Evolutionary conservation across 768 basidiomycete species (phyloP).

Genomic region (Hebeloma cylindrosporum): DNA sequence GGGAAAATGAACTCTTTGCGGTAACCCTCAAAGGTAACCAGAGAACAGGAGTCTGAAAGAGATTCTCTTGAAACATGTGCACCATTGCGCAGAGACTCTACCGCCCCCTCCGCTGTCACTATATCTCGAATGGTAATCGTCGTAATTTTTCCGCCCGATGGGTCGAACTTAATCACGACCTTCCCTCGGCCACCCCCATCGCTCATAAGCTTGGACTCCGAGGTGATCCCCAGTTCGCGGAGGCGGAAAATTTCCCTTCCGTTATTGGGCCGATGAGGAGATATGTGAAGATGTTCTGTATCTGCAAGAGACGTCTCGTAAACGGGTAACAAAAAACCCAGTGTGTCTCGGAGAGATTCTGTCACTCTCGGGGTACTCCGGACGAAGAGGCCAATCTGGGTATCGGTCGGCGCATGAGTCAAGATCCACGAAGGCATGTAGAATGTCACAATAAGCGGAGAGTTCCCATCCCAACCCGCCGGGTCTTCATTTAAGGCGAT

Average conservation of each 20-base stretch:
- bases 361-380: constrained; percentile 19
- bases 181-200: not conserved
- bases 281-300: constrained; percentile 28
- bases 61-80: constrained; percentile 26
- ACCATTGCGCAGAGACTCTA: constrained; percentile 19
- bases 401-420: constrained; percentile 14
- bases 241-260: constrained; percentile 15
- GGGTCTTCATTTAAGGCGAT: constrained; percentile 25
- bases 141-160: constrained; percentile 7
- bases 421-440: constrained; percentile 28
- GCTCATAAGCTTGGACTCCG: not conserved
- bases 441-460: constrained; percentile 28
- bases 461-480: constrained; percentile 23
- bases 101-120: constrained; percentile 22
- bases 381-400: constrained; percentile 29
- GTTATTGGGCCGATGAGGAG: constrained; percentile 29
- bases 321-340: constrained; percentile 28
- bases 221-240: constrained; percentile 1
- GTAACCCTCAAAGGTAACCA: constrained; percentile 28
- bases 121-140: constrained; percentile 21
- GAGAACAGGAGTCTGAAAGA: constrained; percentile 32
- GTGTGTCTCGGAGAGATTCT: constrained; percentile 18
- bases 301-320: constrained; percentile 31
- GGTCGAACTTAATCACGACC: constrained; percentile 14
- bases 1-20: constrained; percentile 37